These are phyloP conservation scores for Ceratobasidium sp. DNA, from an alignment of 1,284 basidiomycete genomes.

Conservation along the genomic window DNA sequence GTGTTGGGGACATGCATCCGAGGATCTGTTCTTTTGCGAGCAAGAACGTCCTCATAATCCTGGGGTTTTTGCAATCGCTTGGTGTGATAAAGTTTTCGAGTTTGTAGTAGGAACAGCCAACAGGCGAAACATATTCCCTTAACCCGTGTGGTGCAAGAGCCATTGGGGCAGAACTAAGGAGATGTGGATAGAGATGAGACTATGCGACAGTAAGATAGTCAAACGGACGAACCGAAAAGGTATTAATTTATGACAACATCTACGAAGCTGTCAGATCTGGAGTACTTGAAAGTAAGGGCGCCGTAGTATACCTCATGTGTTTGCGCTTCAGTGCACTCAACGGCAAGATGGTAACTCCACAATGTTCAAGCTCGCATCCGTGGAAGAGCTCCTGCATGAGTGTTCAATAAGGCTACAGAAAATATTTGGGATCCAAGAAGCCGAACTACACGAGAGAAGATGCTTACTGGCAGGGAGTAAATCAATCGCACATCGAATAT, in stretches of 20 bases:
- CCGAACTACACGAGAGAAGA: not conserved
- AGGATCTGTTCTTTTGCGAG: not conserved
- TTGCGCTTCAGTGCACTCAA: not conserved
- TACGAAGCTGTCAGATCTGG: not conserved
- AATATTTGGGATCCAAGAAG: not conserved
- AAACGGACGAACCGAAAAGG: not conserved
- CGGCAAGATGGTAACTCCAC: not conserved
- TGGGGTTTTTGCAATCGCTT: slow-evolving; percentile 8
- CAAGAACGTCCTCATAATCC: not conserved
- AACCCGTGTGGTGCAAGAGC: not conserved
- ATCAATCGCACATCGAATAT: not conserved
- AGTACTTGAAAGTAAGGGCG: not conserved
- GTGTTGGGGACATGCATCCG: not conserved
- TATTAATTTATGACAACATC: not conserved
- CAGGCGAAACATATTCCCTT: not conserved
- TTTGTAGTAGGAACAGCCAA: not conserved
- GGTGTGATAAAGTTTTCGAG: not conserved
- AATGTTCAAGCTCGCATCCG: not conserved
- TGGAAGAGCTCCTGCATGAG: not conserved
- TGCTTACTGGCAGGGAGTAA: not conserved
- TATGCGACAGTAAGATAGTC: not conserved
- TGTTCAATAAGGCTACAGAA: not conserved
- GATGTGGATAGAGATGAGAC: not conserved
- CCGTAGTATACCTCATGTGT: not conserved
- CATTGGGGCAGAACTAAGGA: not conserved